Conservation (phyloP, 2,329 filamentous ascomycete genomes). For the Tolypocladium sp. region DNA sequence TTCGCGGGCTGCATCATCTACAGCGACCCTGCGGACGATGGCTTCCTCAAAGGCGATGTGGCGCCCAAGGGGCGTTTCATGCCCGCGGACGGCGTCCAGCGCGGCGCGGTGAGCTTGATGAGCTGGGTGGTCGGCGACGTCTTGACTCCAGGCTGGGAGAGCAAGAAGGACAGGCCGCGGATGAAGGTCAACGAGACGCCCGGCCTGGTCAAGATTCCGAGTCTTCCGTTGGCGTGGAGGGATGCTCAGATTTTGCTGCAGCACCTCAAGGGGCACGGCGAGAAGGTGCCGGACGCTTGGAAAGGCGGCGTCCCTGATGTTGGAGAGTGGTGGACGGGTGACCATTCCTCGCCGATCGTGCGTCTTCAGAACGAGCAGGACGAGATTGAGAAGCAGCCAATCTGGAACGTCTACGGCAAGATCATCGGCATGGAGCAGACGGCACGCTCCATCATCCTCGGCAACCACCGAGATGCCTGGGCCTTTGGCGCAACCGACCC, state of each 20-base stretch:
- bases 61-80: conserved; percentile 73
- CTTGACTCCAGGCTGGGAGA: conserved; percentile 82
- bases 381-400: conserved; percentile 69
- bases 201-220: conserved; percentile 76
- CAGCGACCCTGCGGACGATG: conserved; percentile 80
- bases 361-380: conserved; percentile 82
- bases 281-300: conserved; percentile 62
- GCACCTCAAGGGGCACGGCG: conserved; percentile 65
- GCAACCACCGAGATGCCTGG: conserved; percentile 91
- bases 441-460: conserved; percentile 78
- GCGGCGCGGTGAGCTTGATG: conserved; percentile 71
- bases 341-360: conserved; percentile 64
- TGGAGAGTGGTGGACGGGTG: conserved; percentile 76
- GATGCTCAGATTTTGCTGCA: conserved; percentile 76
- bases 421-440: conserved; percentile 78
- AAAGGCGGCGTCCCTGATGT: conserved; percentile 67
- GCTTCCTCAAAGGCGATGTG: conserved; percentile 61
- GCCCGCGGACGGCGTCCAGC: conserved; percentile 73
- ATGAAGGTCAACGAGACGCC: conserved; percentile 60
- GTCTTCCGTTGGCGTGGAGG: conserved; percentile 80
- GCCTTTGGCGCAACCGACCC: conserved; percentile 81
- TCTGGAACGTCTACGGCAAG: conserved; percentile 85
- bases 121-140: conserved; percentile 84
- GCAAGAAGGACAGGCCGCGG: conserved; percentile 54
- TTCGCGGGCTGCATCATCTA: conserved; percentile 86